phyloP scores from a whole-genome alignment of 495 filamentous ascomycete species.

The Penicillium verhagenii region DNA sequence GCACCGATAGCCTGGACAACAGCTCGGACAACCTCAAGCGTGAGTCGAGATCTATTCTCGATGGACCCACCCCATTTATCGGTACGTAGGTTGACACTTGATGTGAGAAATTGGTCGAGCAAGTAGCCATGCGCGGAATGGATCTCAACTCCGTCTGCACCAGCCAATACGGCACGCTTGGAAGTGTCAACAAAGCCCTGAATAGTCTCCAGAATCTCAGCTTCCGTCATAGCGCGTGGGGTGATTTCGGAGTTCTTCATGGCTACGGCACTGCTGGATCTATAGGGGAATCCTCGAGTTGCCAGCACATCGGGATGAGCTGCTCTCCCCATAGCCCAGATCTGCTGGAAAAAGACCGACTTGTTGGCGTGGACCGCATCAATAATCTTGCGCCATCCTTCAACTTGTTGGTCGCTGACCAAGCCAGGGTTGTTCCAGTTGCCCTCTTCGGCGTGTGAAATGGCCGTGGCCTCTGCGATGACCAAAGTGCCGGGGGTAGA shows the following conservation, averaged over 20 bases:
- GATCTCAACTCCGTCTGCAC: slow-evolving; percentile 59
- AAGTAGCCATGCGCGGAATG: slow-evolving; percentile 63
- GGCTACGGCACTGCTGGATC: slow-evolving; percentile 3
- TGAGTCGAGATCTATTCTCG: slow-evolving; percentile 50
- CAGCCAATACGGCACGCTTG: slow-evolving; percentile 55
- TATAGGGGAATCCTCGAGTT: slow-evolving; percentile 2
- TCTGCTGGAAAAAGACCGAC: slow-evolving; percentile 7
- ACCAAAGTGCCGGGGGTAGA: slow-evolving; percentile 4
- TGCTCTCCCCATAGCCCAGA: slow-evolving; percentile 7
- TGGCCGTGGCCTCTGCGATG: slow-evolving; percentile 2
- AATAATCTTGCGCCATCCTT: slow-evolving; percentile 6
- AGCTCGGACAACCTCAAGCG: slow-evolving; percentile 37
- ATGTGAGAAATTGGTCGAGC: slow-evolving; percentile 61
- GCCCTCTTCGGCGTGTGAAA: slow-evolving; percentile 4
- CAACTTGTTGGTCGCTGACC: background rate
- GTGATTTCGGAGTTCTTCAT: background rate
- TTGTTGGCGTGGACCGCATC: slow-evolving; percentile 4
- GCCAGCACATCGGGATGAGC: background rate
- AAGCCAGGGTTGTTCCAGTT: slow-evolving; percentile 2
- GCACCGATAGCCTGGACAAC: slow-evolving; percentile 12
- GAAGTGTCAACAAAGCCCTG: slow-evolving; percentile 56
- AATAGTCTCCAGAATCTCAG: slow-evolving; percentile 50
- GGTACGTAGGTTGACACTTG: slow-evolving; percentile 53
- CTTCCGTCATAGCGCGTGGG: slow-evolving; percentile 45
- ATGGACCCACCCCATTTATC: slow-evolving; percentile 59